phyloP scores from a whole-genome alignment of 768 basidiomycete genomes.

The Pleurotus cornucopiae region DNA sequence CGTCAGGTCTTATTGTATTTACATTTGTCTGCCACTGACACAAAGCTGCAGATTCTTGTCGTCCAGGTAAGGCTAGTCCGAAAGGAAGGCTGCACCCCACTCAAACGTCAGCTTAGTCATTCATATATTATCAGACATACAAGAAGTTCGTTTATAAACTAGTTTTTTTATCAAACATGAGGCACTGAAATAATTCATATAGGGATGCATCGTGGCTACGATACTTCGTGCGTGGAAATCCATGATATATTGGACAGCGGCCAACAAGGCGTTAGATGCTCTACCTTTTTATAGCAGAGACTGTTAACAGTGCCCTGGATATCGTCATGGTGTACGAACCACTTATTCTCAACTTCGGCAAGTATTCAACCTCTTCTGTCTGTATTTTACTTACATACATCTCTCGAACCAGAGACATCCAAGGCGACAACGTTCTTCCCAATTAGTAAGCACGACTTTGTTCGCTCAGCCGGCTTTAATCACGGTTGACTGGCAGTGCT shows the following conservation, averaged over 20 bases:
- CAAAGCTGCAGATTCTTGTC: neutral
- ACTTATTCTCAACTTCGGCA: constrained; percentile 10
- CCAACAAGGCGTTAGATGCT: constrained; percentile 1
- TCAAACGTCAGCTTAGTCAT: constrained; percentile 16
- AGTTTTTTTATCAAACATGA: neutral
- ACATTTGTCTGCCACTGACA: constrained; percentile 18
- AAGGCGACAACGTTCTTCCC: constrained; percentile 20
- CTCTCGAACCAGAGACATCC: neutral
- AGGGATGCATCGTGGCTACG: constrained; percentile 31
- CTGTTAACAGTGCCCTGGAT: constrained; percentile 11
- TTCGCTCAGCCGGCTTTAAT: neutral
- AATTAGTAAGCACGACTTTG: constrained; percentile 17
- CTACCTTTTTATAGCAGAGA: constrained; percentile 15
- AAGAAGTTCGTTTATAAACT: constrained; percentile 19
- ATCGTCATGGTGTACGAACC: constrained; percentile 14
- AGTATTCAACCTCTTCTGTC: neutral
- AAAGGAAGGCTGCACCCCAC: too few species aligned
- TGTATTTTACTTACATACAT: neutral
- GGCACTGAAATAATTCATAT: neutral
- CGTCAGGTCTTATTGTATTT: neutral
- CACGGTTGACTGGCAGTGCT: constrained; percentile 18
- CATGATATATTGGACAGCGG: too few species aligned
- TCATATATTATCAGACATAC: constrained; percentile 32
- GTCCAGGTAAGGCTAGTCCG: neutral
- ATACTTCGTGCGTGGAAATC: constrained; percentile 22